Percentiles rank a stretch among this genome's conserved stretches.
Evolutionary conservation across 2,329 filamentous ascomycete species (phyloP).

Genomic region (Xylariaceae sp.): DNA sequence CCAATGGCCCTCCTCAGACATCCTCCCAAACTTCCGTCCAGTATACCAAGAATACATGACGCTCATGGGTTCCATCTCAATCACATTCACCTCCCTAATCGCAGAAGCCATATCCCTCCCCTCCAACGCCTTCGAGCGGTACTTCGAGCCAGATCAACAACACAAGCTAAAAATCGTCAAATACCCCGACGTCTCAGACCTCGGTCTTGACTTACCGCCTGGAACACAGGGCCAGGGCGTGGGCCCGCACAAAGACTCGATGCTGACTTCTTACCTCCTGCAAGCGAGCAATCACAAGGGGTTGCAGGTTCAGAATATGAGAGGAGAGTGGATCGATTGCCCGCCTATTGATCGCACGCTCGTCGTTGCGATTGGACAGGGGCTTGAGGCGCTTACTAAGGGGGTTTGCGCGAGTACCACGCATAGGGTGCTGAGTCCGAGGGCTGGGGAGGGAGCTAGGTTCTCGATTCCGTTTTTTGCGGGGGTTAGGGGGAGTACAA

Average conservation of each 20-base stretch:
- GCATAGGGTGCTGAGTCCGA: slow-evolving; percentile 76
- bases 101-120: slow-evolving; percentile 79
- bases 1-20: slow-evolving; percentile 69
- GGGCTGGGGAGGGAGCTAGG: slow-evolving; percentile 66
- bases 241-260: slow-evolving; percentile 81
- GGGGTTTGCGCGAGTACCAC: slow-evolving; percentile 82
- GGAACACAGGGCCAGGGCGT: slow-evolving; percentile 56
- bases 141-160: slow-evolving; percentile 72
- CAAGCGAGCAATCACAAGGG: slow-evolving; percentile 75
- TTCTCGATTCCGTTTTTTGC: slow-evolving; percentile 88
- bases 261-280: slow-evolving; percentile 78
- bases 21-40: slow-evolving; percentile 65
- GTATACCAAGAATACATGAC: slow-evolving; percentile 73
- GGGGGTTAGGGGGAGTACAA: slow-evolving; percentile 74
- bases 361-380: slow-evolving; percentile 85
- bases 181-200: slow-evolving; percentile 70
- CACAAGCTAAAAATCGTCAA: slow-evolving; percentile 90
- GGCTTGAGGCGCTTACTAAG: slow-evolving; percentile 78
- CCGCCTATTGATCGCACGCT: slow-evolving; percentile 73
- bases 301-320: slow-evolving; percentile 78
- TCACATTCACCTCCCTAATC: slow-evolving; percentile 74
- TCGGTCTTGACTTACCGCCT: slow-evolving; percentile 41
- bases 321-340: slow-evolving; percentile 78
- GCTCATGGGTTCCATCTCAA: slow-evolving; percentile 70
- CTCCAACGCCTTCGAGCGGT: slow-evolving; percentile 67